These are phyloP conservation scores for Aspergillus sp. DNA, from an alignment of 2,329 filamentous ascomycete genomes.

Conservation along the genomic window DNA sequence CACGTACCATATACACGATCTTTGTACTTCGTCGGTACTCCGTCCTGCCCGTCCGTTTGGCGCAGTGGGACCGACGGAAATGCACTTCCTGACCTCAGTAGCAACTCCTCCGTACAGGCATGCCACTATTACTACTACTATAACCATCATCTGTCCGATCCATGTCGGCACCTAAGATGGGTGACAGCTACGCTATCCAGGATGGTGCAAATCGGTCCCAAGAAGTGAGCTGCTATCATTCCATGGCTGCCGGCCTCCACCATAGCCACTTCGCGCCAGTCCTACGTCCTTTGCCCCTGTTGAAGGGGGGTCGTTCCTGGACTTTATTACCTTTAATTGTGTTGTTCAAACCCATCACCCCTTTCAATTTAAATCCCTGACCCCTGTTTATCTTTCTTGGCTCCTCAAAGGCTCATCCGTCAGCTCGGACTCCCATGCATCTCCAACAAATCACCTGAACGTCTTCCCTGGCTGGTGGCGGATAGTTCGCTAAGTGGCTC, in stretches of 20 bases:
- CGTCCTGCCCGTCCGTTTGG: constrained; percentile 7
- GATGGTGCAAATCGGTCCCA: constrained; percentile 1
- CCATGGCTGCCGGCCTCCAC: constrained; percentile 1
- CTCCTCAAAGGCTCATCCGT: neutral
- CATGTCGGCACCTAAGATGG: constrained; percentile 2
- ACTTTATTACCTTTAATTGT: neutral
- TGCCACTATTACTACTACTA: neutral
- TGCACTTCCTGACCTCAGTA: constrained; percentile 10
- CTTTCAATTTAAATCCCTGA: neutral
- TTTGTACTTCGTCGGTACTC: neutral
- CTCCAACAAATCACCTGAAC: constrained; percentile 13
- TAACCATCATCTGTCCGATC: neutral
- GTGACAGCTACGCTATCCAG: constrained; percentile 7
- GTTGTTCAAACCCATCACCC: neutral
- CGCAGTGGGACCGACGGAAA: constrained; percentile 7
- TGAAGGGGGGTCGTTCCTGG: neutral
- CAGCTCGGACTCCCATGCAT: constrained; percentile 8
- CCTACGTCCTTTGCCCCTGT: neutral
- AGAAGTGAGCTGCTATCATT: neutral
- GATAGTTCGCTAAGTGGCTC: constrained; percentile 32
- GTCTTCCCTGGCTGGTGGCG: constrained; percentile 25
- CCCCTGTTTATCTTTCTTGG: constrained; percentile 3
- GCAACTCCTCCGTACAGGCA: neutral
- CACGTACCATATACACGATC: neutral
- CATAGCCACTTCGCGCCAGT: neutral